Conservation (phyloP, 2,329 filamentous ascomycete genomes). For the Shiraia bambusicola region DNA sequence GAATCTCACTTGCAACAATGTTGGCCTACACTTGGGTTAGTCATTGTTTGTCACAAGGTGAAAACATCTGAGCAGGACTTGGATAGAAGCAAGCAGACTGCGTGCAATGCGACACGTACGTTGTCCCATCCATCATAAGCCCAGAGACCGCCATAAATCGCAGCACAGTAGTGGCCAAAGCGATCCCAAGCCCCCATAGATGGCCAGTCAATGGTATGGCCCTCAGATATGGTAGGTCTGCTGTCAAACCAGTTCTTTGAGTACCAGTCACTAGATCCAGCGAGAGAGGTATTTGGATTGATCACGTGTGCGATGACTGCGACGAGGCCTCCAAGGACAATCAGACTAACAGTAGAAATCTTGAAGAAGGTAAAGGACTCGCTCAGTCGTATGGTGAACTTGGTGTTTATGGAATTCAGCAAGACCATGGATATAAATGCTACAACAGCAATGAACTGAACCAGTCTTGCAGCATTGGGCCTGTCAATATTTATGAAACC, state of each 20-base stretch:
- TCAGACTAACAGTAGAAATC: conserved; percentile 32
- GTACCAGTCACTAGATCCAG: conserved; percentile 40
- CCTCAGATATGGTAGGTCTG: conserved; percentile 54
- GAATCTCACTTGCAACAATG: conserved; percentile 43
- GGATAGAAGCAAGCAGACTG: not conserved
- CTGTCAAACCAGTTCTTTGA: conserved; percentile 58
- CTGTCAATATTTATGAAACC: conserved; percentile 32
- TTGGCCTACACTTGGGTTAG: conserved; percentile 31
- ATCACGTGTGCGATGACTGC: conserved; percentile 35
- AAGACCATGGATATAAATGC: conserved; percentile 44
- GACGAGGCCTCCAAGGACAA: conserved; percentile 34
- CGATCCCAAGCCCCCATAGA: conserved; percentile 58
- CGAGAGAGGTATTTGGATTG: conserved; percentile 30
- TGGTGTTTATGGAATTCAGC: conserved; percentile 50
- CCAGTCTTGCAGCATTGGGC: conserved; percentile 17
- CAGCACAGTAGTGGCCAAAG: conserved; percentile 61
- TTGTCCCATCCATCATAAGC: conserved; percentile 69
- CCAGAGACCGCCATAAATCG: conserved; percentile 64
- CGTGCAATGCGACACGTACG: conserved; percentile 40
- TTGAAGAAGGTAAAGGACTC: conserved; percentile 48
- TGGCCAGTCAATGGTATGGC: conserved; percentile 35
- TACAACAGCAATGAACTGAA: conserved; percentile 43
- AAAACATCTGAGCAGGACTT: not conserved
- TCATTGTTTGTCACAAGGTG: not conserved
- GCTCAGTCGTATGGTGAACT: conserved; percentile 43